Evolutionary conservation across 371 early-diverging fungal species (phyloP).

Genomic region (Nosema bombycis): DNA sequence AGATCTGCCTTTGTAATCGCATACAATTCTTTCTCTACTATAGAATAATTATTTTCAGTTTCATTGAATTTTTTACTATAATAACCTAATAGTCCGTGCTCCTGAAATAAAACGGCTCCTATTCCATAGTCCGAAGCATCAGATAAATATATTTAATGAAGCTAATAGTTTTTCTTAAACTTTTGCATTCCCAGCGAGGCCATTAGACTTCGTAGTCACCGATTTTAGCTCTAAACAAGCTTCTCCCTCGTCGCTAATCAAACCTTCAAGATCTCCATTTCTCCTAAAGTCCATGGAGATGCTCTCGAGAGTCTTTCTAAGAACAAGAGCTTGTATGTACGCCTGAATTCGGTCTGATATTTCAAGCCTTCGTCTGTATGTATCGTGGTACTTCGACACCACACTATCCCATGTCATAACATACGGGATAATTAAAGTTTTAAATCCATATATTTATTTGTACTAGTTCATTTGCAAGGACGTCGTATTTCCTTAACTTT

Average conservation of each 20-base stretch:
- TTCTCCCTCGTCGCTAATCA: slow-evolving; percentile 41
- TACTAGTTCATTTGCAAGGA: neutral
- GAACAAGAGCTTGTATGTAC: too few species aligned
- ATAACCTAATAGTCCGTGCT: slow-evolving; percentile 48
- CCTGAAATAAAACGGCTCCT: slow-evolving; percentile 62
- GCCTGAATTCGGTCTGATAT: neutral
- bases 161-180: too few species aligned
- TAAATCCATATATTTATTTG: neutral
- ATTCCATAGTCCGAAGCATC: slow-evolving; percentile 63
- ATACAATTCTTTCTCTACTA: slow-evolving; percentile 55
- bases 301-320: too few species aligned
- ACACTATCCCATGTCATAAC: too few species aligned
- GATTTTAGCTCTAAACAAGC: too few species aligned
- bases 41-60: slow-evolving; percentile 36
- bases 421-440: too few species aligned
- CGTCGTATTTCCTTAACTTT: neutral
- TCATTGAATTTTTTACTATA: slow-evolving; percentile 38
- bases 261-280: too few species aligned
- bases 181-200: too few species aligned
- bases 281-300: too few species aligned
- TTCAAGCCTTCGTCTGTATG: too few species aligned
- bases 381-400: too few species aligned
- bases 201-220: too few species aligned
- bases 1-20: slow-evolving; percentile 61
- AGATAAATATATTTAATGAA: slow-evolving; percentile 59